Evolutionary conservation across 1,284 basidiomycete genomes (phyloP), one percentile per base, ranked within the genome.

Genomic region (Ceratobasidium sp.): DNA sequence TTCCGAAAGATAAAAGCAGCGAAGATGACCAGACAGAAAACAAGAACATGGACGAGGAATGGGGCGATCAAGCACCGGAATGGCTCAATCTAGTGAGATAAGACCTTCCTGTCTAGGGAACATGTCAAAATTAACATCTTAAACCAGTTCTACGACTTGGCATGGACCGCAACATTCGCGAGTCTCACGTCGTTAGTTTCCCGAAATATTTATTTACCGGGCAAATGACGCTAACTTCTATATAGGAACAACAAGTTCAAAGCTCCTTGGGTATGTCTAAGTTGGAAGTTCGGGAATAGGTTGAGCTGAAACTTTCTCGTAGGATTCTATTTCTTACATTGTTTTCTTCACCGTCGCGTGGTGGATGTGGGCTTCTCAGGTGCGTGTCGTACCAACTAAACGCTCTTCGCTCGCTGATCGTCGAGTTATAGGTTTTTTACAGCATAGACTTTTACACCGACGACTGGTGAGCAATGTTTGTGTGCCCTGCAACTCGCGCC

Each of bases 181-280:
- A 60, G 57, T 44, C 41, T 60, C 7, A 60, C 57, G 4, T 60
- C 57, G 57, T 73, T 22, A 53, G 69, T 62, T n/a, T n/a, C n/a
- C n/a, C n/a, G n/a, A n/a, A n/a, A n/a, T n/a, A n/a, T n/a, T n/a
- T n/a, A n/a, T n/a, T n/a, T n/a, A n/a, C n/a, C n/a, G n/a, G n/a
- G n/a, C n/a, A n/a, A n/a, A n/a, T 60, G 7, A 33, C 7, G 3
- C 27, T 60, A 8, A 60, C 31, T 14, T 22, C 14, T 9, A 27
- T 45, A 24, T 33, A 73, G 69, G 11, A 60, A 60, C 57, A 60
- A 44, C 19, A 19, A 60, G 31, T 60, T 60, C n/a, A 60, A 27
- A 17, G 31, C 14, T 8, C 17, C 36, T n/a, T 44, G 29, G 57
- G 57, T 60, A 27, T 7, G 54, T 8, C 29, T 33, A 3, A n/a